These are phyloP conservation scores for Nigrospora osmanthi DNA, from an alignment of 2,329 filamentous ascomycete species.

Conservation along the genomic window DNA sequence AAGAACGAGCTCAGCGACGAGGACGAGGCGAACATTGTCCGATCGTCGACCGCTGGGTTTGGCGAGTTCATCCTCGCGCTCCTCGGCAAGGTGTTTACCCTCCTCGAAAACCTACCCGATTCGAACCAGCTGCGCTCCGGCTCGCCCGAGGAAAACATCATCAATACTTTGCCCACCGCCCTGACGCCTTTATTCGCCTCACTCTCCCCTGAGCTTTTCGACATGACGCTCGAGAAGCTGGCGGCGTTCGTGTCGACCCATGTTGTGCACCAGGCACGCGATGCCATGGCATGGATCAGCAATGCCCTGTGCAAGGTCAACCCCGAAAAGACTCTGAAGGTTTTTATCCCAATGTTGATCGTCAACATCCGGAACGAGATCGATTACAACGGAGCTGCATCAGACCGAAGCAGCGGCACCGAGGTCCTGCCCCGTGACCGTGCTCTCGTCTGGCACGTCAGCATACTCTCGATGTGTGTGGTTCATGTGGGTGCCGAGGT, in stretches of 20 bases:
- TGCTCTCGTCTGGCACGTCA: conserved; percentile 92
- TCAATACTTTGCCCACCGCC: conserved; percentile 88
- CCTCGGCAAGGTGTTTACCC: conserved; percentile 87
- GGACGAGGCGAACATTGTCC: conserved; percentile 78
- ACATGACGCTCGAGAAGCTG: conserved; percentile 85
- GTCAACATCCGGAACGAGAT: conserved; percentile 94
- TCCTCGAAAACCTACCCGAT: conserved; percentile 92
- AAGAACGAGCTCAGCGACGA: conserved; percentile 72
- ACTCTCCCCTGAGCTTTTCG: conserved; percentile 86
- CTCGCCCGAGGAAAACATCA: conserved; percentile 92
- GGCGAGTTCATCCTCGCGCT: conserved; percentile 88
- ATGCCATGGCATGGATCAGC: conserved; percentile 98
- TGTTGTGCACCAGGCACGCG: conserved; percentile 91
- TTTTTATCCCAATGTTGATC: conserved; percentile 84
- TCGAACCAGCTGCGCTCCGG: conserved; percentile 79
- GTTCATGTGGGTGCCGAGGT: conserved; percentile 92
- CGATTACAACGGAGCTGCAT: conserved; percentile 91
- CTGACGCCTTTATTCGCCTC: conserved; percentile 86
- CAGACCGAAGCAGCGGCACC: conserved; percentile 84
- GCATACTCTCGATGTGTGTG: conserved; percentile 95
- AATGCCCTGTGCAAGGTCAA: conserved; percentile 95
- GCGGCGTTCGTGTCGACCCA: conserved; percentile 86
- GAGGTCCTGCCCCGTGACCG: conserved; percentile 90
- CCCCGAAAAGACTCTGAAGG: conserved; percentile 84
- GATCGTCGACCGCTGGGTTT: conserved; percentile 90